These are phyloP conservation scores for Isatis tinctoria DNA, from an alignment of 345 rosid species.

Conservation along the genomic window DNA sequence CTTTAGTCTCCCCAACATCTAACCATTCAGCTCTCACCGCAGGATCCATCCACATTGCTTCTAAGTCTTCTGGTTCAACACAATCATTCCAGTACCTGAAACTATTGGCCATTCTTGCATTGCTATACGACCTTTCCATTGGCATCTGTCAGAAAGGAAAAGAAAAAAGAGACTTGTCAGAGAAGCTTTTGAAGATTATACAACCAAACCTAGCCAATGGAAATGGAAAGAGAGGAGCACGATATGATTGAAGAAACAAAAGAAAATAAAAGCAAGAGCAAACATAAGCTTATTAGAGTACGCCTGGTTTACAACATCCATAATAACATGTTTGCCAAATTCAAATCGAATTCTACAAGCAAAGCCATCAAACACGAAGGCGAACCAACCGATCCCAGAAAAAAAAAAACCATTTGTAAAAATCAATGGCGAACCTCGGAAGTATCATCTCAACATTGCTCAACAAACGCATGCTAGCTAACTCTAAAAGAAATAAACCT, in stretches of 20 bases:
- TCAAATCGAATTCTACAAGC: not conserved
- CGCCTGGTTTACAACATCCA: not conserved
- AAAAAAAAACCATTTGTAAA: not conserved
- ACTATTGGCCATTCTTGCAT: constrained; percentile 54
- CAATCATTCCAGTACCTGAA: constrained; percentile 92
- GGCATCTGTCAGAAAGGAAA: constrained; percentile 12
- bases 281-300: not conserved
- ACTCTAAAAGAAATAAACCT: not conserved
- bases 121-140: constrained; percentile 29
- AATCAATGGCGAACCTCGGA: not conserved
- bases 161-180: not conserved
- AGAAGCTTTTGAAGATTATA: not conserved
- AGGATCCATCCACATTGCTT: constrained; percentile 80
- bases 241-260: not conserved
- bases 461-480: not conserved
- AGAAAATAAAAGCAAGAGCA: not conserved
- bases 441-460: not conserved
- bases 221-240: not conserved
- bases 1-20: constrained; percentile 77
- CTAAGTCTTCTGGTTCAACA: constrained; percentile 57
- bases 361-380: not conserved
- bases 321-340: not conserved
- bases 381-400: not conserved
- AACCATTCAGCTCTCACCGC: constrained; percentile 78
- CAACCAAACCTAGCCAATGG: not conserved